These are phyloP conservation scores for Ormosia semicastrata DNA, from an alignment of 306 rosid genomes.

Conservation along the genomic window DNA sequence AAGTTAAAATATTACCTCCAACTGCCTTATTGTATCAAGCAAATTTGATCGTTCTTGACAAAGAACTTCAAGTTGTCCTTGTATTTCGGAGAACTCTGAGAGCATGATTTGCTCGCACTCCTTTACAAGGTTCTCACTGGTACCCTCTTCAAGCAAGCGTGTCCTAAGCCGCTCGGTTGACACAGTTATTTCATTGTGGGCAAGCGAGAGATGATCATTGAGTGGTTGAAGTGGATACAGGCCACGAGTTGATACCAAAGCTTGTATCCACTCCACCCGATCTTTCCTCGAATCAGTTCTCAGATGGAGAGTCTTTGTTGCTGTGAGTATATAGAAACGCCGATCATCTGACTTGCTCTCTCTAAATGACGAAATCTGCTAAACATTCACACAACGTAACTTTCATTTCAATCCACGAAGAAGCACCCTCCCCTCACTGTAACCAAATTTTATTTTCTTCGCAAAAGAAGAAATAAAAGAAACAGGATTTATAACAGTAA, in stretches of 20 bases:
- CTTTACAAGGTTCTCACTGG: slow-evolving; percentile 57
- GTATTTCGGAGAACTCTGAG: slow-evolving; percentile 70
- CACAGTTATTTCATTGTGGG: slow-evolving; percentile 56
- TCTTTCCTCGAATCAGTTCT: slow-evolving; percentile 85
- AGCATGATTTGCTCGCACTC: slow-evolving; percentile 93
- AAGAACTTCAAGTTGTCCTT: slow-evolving; percentile 59
- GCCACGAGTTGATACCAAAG: slow-evolving; percentile 70
- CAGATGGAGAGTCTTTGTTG: slow-evolving; percentile 92
- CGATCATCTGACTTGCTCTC: slow-evolving; percentile 95
- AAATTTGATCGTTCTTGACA: slow-evolving; percentile 69
- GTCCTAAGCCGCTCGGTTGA: slow-evolving; percentile 72
- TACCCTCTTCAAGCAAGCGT: slow-evolving; percentile 78
- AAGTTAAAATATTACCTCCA: slow-evolving; percentile 67
- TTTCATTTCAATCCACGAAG: not conserved
- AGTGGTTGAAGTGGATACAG: slow-evolving; percentile 54
- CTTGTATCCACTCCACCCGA: slow-evolving; percentile 86
- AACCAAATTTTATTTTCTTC: not conserved
- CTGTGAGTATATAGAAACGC: slow-evolving; percentile 78
- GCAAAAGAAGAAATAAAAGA: not conserved
- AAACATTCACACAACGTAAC: not conserved
- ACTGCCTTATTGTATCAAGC: slow-evolving; percentile 77
- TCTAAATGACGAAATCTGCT: slow-evolving; percentile 79
- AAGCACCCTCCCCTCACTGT: not conserved
- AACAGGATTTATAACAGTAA: not conserved
- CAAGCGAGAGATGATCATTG: slow-evolving; percentile 49